Evolutionary conservation across 352 stramenopile genomes (phyloP), one percentile per base, ranked within the genome.

Genomic region (Phytophthora sp.): DNA sequence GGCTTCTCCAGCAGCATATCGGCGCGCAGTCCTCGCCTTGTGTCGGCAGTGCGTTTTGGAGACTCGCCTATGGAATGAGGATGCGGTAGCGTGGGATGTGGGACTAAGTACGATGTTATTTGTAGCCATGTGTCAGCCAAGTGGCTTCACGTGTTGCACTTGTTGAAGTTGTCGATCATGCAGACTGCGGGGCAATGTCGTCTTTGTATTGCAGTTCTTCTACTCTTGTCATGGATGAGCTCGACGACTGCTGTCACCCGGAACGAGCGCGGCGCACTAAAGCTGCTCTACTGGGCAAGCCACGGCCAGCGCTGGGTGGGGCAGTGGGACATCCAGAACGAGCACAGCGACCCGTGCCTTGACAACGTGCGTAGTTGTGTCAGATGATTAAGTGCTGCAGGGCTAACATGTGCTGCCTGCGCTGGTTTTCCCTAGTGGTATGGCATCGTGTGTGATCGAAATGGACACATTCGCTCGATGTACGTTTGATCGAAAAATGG

Each of bases 1-100:
- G 87, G 87, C 59, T 95, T 95, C 60, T 94, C 87, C 50, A 95
- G 70, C 60, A 93, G 73, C 87, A 95, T 95, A 5, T 72, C 65
- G 15, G 35, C 42, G 23, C 21, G 37, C n/a, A n/a, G 15, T 35
- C 4, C 46, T 50, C 3, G 6, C 27, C 2, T 13, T 20, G 3
- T 20, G 26, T 46, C 8, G 38, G 21, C 37, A n/a, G 21, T 27
- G 43, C 43, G 27, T 10, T 49, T 46, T 37, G 9, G n/a, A 31
- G 15, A 32, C 26, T n/a, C 38, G 12, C 28, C 4, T 27, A 30
- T 27, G n/a, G 26, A 28, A 52, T 52, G 11, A 9, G 3, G 2
- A 39, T 44, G 39, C 23, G 17, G 15, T 42, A 18, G 11, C 11
- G 5, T 38, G 11, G 31, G 12, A 17, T 9, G 17, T 44, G 21